A percentile compares a stretch with the other conserved stretches of the same genome.
phyloP scores from a whole-genome alignment of 768 basidiomycete species.

The Tephrocybe rancida region DNA sequence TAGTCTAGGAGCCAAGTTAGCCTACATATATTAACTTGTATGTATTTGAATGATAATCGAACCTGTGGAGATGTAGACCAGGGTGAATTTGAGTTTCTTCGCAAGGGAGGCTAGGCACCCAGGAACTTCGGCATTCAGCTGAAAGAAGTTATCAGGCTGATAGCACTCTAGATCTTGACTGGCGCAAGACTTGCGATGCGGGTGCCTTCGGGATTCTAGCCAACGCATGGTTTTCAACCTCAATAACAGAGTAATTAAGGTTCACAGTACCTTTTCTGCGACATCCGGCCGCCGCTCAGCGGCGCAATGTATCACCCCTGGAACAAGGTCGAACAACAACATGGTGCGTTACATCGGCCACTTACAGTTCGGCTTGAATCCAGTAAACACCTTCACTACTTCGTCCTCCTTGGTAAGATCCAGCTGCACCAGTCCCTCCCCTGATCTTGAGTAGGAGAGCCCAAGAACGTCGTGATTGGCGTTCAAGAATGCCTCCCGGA shows the following conservation, averaged over 20 bases:
- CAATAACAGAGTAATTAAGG: not conserved
- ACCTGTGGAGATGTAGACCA: slow-evolving; percentile 95
- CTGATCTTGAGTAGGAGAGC: slow-evolving; percentile 72
- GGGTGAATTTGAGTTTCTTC: slow-evolving; percentile 57
- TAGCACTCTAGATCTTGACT: not conserved
- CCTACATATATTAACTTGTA: too few relatives aligned
- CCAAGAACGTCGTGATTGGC: slow-evolving; percentile 52
- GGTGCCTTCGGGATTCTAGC: slow-evolving; percentile 69
- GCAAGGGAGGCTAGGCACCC: slow-evolving; percentile 70
- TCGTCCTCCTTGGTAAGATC: slow-evolving; percentile 66
- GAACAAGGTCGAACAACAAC: not conserved
- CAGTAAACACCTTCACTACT: slow-evolving; percentile 54
- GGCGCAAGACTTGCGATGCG: slow-evolving; percentile 46
- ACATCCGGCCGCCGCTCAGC: slow-evolving; percentile 93
- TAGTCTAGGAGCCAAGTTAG: slow-evolving; percentile 60
- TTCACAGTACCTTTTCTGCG: slow-evolving; percentile 80
- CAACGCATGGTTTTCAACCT: not conserved
- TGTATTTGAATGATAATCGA: not conserved
- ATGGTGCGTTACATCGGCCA: slow-evolving; percentile 12
- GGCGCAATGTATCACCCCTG: slow-evolving; percentile 93
- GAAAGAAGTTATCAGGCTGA: not conserved
- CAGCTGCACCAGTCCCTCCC: slow-evolving; percentile 52
- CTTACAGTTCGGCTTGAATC: slow-evolving; percentile 73
- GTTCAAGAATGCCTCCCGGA: slow-evolving; percentile 65
- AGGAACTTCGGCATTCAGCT: slow-evolving; percentile 86